phyloP scores from a whole-genome alignment of 768 basidiomycete genomes.

The Leccinellum albellum region DNA sequence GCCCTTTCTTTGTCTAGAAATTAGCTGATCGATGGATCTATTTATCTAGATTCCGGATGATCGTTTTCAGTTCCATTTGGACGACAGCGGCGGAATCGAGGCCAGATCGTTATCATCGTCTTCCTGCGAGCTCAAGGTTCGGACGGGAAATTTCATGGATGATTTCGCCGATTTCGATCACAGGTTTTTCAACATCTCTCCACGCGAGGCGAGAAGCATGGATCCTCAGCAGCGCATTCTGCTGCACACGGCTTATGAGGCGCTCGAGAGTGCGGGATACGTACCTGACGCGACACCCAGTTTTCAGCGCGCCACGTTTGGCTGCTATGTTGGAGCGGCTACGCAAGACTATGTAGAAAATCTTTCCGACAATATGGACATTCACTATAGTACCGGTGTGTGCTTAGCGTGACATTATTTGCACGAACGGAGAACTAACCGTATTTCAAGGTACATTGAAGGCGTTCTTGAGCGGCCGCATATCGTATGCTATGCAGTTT shows the following conservation, averaged over 20 bases:
- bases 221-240: slow-evolving; percentile 73
- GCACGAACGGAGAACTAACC: background rate
- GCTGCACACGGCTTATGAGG: slow-evolving; percentile 62
- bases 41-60: slow-evolving; percentile 52
- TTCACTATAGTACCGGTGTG: slow-evolving; percentile 67
- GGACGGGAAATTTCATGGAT: slow-evolving; percentile 61
- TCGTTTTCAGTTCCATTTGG: slow-evolving; percentile 50
- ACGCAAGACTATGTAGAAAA: slow-evolving; percentile 71
- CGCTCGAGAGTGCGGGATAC: slow-evolving; percentile 68
- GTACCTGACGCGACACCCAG: slow-evolving; percentile 54
- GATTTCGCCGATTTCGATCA: slow-evolving; percentile 61
- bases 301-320: slow-evolving; percentile 53
- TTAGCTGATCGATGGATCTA: background rate
- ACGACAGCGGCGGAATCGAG: slow-evolving; percentile 22
- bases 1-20: background rate
- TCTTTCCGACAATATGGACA: slow-evolving; percentile 56
- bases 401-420: slow-evolving; percentile 3
- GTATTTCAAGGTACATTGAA: slow-evolving; percentile 49
- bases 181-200: slow-evolving; percentile 68
- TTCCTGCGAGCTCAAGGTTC: slow-evolving; percentile 46
- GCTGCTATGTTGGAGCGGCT: slow-evolving; percentile 65
- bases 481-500: slow-evolving; percentile 65
- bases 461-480: slow-evolving; percentile 67
- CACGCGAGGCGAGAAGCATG: slow-evolving; percentile 72
- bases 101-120: slow-evolving; percentile 18